A percentile compares a stretch with the other conserved stretches of the same genome.
phyloP scores from a whole-genome alignment of 768 basidiomycete species.

The Goffeauzyma gilvescens region DNA sequence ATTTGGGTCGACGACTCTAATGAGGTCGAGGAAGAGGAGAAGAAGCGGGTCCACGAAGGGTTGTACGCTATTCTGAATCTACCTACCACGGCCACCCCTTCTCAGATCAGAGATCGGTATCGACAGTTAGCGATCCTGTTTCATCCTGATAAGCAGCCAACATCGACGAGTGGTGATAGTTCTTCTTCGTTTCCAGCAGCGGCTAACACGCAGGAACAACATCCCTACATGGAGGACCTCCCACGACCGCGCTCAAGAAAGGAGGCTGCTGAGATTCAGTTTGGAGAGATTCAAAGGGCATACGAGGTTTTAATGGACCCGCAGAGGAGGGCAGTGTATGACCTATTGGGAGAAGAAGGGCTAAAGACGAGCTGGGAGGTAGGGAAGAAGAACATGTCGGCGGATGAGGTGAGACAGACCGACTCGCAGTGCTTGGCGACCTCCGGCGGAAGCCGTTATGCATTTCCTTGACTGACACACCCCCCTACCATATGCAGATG shows the following conservation, averaged over 20 bases:
- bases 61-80: constrained; percentile 49
- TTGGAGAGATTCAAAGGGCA: constrained; percentile 60
- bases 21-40: constrained; percentile 5
- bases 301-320: constrained; percentile 62
- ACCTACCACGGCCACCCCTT: constrained; percentile 43
- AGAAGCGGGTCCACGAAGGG: background rate
- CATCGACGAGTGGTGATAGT: background rate
- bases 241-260: too few species aligned
- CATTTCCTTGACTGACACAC: background rate
- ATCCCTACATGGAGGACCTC: too few species aligned
- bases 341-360: constrained; percentile 44
- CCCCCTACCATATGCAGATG: constrained; percentile 8
- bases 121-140: constrained; percentile 53
- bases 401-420: constrained; percentile 22
- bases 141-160: constrained; percentile 53
- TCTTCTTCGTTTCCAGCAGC: background rate
- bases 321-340: constrained; percentile 46
- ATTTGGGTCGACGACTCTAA: background rate
- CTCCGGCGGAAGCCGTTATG: background rate
- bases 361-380: constrained; percentile 32
- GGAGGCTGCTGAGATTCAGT: constrained; percentile 45
- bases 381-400: constrained; percentile 27
- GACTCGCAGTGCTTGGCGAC: background rate
- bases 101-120: constrained; percentile 58
- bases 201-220: constrained; percentile 43